Evolutionary conservation across 1,139 yeast species (phyloP), one percentile per base, ranked within the genome.

Genomic region (Saccharomycopsis phalli): DNA sequence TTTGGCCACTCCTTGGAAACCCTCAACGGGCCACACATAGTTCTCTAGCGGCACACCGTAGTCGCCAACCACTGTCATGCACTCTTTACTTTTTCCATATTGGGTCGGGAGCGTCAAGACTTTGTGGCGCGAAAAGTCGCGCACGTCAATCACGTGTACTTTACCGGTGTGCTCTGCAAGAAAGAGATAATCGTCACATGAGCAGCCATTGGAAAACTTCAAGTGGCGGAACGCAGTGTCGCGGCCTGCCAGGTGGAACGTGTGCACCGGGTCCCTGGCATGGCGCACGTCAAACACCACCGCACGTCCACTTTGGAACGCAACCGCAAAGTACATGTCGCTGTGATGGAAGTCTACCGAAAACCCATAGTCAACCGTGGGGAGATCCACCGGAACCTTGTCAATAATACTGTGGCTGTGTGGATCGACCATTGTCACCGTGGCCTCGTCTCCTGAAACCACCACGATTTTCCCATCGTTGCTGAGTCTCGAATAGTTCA

Each of bases 281-380:
- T 79, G 79, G 49, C 97, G 64, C 17, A 82, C 58, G 57, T 87
- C 97, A 56, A 78, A 87, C 17, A 87, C 61, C 47, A 78, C 63
- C 48, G 93, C 80, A 26, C 75, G 63, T 5, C 97, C 96, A 54
- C 82, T 87, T 59, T 87, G 95, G 56, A 84, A 86, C 19, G 88
- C 78, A 0, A 84, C 75, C 2, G 94, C 79, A 58, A 87, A 81
- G 50, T 77, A 68, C 45, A 69, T 52, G 14, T 93, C 95, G 36
- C 81, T 76, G n/a, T 80, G 71, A 48, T 81, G 81, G 60, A 79
- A 86, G n/a, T 81, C 73, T 1, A 84, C 76, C 2, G 94, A 87
- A 55, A 87, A 84, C 3, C 95, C 96, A 41, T 81, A 73, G 50
- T 82, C 70, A 53, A 16, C 91, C 94, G 38, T 81, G 75, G 16